These are phyloP conservation scores for Apiospora sp. DNA, from an alignment of 2,329 filamentous ascomycete genomes.

Conservation along the genomic window DNA sequence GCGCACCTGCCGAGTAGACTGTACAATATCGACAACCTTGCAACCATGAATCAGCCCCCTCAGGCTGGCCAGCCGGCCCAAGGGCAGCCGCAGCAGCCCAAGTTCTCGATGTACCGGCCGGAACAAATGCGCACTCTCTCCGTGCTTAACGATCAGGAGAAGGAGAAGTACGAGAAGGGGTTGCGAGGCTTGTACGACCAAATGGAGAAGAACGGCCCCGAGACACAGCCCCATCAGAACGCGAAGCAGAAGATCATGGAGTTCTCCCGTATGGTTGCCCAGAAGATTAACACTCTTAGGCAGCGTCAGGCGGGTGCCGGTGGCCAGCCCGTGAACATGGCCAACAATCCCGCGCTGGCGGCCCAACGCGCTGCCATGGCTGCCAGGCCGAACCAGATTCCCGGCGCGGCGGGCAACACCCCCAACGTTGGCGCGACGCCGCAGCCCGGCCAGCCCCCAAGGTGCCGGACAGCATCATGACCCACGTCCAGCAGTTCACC, in stretches of 20 bases:
- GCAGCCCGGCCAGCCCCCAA: constrained; percentile 21
- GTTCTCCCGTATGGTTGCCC: constrained; percentile 65
- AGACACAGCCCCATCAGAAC: constrained; percentile 55
- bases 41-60: constrained; percentile 14
- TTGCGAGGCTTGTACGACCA: constrained; percentile 59
- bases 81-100: constrained; percentile 29
- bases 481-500: constrained; percentile 38
- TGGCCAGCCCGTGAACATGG: constrained; percentile 5
- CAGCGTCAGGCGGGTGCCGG: constrained; percentile 32
- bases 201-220: constrained; percentile 56
- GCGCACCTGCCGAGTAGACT: background rate
- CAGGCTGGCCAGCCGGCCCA: constrained; percentile 7
- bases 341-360: constrained; percentile 21
- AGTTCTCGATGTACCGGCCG: constrained; percentile 56
- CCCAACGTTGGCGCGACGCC: background rate
- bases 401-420: background rate
- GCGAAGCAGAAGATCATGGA: constrained; percentile 67
- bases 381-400: background rate
- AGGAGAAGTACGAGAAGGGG: constrained; percentile 65
- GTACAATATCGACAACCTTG: background rate
- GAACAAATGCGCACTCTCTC: constrained; percentile 59
- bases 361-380: constrained; percentile 23
- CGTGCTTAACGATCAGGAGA: constrained; percentile 62
- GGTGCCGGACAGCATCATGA: constrained; percentile 36
- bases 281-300: constrained; percentile 54